These are phyloP conservation scores for Podaxis pistillaris DNA, from an alignment of 768 basidiomycete species.

Conservation along the genomic window DNA sequence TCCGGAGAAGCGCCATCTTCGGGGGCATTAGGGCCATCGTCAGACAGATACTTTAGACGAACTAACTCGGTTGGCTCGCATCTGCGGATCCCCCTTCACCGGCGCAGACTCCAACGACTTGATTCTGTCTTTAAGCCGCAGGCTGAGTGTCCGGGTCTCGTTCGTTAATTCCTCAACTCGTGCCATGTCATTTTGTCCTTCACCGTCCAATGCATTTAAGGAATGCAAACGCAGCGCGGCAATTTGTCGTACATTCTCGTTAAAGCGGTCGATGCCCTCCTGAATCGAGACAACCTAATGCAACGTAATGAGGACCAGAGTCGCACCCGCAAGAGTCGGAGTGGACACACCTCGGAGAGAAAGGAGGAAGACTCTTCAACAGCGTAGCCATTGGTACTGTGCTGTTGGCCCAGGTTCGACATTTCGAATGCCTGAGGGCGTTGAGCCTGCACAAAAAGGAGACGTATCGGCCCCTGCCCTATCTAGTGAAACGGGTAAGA, in stretches of 20 bases:
- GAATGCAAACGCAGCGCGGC: conserved; percentile 35
- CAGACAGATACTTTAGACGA: not conserved
- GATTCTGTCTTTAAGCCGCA: conserved; percentile 57
- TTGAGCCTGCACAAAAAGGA: conserved; percentile 28
- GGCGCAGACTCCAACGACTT: conserved; percentile 45
- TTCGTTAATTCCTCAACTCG: conserved; percentile 56
- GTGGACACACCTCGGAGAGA: conserved; percentile 31
- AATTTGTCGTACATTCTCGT: conserved; percentile 36
- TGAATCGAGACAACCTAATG: conserved; percentile 41
- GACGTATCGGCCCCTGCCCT: not conserved
- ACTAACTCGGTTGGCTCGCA: conserved; percentile 39
- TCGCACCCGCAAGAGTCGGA: not conserved
- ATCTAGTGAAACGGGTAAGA: not conserved
- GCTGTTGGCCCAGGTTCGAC: conserved; percentile 21
- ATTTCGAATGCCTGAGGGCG: conserved; percentile 34
- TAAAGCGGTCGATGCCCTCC: conserved; percentile 36
- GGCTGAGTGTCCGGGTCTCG: conserved; percentile 60
- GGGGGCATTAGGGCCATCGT: not conserved
- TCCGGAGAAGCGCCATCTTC: conserved; percentile 60
- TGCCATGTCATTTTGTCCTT: conserved; percentile 23
- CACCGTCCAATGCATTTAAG: conserved; percentile 34
- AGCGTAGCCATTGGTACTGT: conserved; percentile 18
- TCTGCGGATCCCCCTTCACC: conserved; percentile 30
- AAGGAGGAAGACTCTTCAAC: conserved; percentile 31
- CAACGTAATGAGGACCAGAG: not conserved